These are phyloP conservation scores for Petrea volubilis DNA, from an alignment of 257 asterid species.

Conservation along the genomic window DNA sequence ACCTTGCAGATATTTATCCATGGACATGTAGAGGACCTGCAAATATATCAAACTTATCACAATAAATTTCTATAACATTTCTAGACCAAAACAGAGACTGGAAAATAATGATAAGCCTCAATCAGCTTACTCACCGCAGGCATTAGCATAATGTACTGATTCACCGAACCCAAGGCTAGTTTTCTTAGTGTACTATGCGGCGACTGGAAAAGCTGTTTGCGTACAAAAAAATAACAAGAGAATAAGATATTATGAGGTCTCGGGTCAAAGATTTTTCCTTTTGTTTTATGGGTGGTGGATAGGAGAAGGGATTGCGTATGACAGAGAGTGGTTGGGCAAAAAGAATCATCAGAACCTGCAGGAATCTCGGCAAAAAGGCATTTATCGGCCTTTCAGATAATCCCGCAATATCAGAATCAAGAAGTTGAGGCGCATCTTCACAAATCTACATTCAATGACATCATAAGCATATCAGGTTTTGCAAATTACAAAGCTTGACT, in stretches of 20 bases:
- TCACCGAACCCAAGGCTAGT: slow-evolving; percentile 87
- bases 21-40: slow-evolving; percentile 66
- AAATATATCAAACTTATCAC: no score
- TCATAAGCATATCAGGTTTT: neutral
- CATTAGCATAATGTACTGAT: slow-evolving; percentile 95
- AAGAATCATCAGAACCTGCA: slow-evolving; percentile 52
- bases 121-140: slow-evolving; percentile 64
- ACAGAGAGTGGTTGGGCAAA: neutral
- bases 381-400: slow-evolving; percentile 81
- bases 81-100: slow-evolving; percentile 6
- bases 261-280: neutral
- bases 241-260: slow-evolving; percentile 7
- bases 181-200: slow-evolving; percentile 71
- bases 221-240: slow-evolving; percentile 15
- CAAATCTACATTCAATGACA: slow-evolving; percentile 57
- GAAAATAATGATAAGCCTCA: slow-evolving; percentile 2
- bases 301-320: no score
- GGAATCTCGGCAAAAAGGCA: slow-evolving; percentile 84
- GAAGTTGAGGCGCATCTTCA: slow-evolving; percentile 88
- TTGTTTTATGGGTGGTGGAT: neutral
- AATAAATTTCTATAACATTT: neutral
- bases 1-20: slow-evolving; percentile 94
- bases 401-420: slow-evolving; percentile 84
- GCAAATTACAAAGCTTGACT: neutral
- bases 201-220: slow-evolving; percentile 89